Evolutionary conservation across 345 rosid genomes (phyloP).

Genomic region (Citrus medica): DNA sequence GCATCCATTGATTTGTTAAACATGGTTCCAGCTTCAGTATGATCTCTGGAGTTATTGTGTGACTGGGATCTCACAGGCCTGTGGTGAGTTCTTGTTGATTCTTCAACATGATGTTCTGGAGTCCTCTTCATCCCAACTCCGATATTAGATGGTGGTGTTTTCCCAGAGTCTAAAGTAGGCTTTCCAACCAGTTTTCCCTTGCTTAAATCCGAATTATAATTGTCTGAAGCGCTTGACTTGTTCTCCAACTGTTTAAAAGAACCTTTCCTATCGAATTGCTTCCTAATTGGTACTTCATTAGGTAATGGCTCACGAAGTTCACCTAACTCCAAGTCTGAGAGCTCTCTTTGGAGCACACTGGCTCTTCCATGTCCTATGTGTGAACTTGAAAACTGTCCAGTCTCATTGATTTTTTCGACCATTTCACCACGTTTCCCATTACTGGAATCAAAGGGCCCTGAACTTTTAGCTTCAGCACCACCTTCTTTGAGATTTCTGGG

Average conservation of each 20-base stretch:
- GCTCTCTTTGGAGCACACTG: conserved; percentile 61
- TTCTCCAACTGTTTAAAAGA: conserved; percentile 54
- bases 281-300: conserved; percentile 49
- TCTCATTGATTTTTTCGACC: conserved; percentile 50
- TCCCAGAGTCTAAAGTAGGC: conserved; percentile 45
- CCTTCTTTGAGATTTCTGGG: conserved; percentile 56
- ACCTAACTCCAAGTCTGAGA: conserved; percentile 87
- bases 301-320: conserved; percentile 73
- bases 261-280: conserved; percentile 59
- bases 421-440: conserved; percentile 46
- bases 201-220: conserved; percentile 42
- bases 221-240: conserved; percentile 56
- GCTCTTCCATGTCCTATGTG: conserved; percentile 49
- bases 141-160: conserved; percentile 42
- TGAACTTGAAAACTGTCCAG: conserved; percentile 40
- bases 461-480: conserved; percentile 47
- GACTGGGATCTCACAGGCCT: conserved; percentile 47
- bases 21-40: conserved; percentile 44
- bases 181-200: conserved; percentile 59
- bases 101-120: conserved; percentile 52
- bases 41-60: conserved; percentile 41
- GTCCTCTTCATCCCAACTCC: conserved; percentile 42
- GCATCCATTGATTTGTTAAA: conserved; percentile 41
- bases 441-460: conserved; percentile 41
- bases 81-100: conserved; percentile 36